Percentiles rank a stretch among this genome's conserved stretches.
Evolutionary conservation across 2,329 filamentous ascomycete species (phyloP).

Genomic region (Pestalotiopsis sp.): DNA sequence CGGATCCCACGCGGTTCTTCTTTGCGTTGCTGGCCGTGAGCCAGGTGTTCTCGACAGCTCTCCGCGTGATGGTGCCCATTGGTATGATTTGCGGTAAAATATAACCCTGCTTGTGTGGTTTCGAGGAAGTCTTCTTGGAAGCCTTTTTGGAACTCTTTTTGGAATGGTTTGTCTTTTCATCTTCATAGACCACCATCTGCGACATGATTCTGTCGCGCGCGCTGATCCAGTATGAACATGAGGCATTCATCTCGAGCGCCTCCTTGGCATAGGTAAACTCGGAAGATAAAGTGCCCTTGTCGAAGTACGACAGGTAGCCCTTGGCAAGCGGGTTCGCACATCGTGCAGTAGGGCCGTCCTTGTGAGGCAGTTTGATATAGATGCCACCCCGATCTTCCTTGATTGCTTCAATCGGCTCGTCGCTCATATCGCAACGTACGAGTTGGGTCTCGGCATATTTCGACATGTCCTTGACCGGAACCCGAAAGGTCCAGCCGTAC

Average conservation of each 20-base stretch:
- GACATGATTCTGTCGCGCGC: slow-evolving; percentile 89
- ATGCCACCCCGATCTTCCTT: slow-evolving; percentile 66
- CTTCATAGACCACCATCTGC: slow-evolving; percentile 92
- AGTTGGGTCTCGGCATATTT: slow-evolving; percentile 75
- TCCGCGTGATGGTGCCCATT: slow-evolving; percentile 95
- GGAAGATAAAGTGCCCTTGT: slow-evolving; percentile 84
- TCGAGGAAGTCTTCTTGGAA: neutral
- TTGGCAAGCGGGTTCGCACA: slow-evolving; percentile 91
- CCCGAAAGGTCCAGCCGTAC: slow-evolving; percentile 90
- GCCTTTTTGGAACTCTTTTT: neutral
- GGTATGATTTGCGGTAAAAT: slow-evolving; percentile 96
- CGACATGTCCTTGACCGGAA: slow-evolving; percentile 62
- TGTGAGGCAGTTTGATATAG: slow-evolving; percentile 96
- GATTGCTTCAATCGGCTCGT: slow-evolving; percentile 70
- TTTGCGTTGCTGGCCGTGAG: slow-evolving; percentile 97
- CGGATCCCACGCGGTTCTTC: slow-evolving; percentile 91
- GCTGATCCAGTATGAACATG: slow-evolving; percentile 99
- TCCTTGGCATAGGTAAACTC: slow-evolving; percentile 91
- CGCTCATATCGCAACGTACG: slow-evolving; percentile 73
- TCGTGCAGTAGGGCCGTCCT: slow-evolving; percentile 84
- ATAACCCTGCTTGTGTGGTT: slow-evolving; percentile 60
- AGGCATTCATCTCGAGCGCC: slow-evolving; percentile 97
- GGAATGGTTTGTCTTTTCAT: slow-evolving; percentile 47
- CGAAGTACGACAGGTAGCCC: slow-evolving; percentile 87
- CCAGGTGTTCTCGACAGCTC: slow-evolving; percentile 98